Evolutionary conservation across 108 stramenopile genomes (phyloP).

Genomic region (Stephanodiscus triporus): DNA sequence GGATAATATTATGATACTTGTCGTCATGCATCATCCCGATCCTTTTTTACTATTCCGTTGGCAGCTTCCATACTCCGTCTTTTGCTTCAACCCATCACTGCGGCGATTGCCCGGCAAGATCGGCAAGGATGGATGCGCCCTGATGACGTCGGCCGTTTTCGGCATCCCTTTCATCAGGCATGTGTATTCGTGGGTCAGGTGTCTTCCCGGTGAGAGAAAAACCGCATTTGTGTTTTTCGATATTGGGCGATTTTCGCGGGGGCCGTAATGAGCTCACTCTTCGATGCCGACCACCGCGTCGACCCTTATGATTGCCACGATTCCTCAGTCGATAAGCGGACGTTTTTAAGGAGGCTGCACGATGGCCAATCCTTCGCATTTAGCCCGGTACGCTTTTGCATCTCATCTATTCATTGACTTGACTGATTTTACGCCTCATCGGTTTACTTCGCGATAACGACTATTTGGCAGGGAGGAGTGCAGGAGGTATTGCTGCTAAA

Average conservation of each 20-base stretch:
- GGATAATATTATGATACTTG: background rate
- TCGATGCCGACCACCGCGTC: background rate
- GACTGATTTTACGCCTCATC: background rate
- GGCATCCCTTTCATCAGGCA: slow-evolving; percentile 58
- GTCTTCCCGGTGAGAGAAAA: background rate
- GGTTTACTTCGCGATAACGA: background rate
- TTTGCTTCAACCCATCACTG: slow-evolving; percentile 48
- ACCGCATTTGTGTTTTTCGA: background rate
- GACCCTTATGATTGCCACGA: background rate
- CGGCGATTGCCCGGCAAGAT: slow-evolving; percentile 45
- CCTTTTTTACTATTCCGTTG: background rate
- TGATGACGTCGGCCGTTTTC: slow-evolving; percentile 58
- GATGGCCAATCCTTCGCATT: slow-evolving; percentile 50
- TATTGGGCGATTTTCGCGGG: no score
- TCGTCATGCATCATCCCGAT: no score
- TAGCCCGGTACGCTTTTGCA: slow-evolving; percentile 36
- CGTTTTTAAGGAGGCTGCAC: slow-evolving; percentile 48
- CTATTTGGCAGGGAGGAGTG: slow-evolving; percentile 50
- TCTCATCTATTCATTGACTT: background rate
- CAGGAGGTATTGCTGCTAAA: slow-evolving; percentile 60
- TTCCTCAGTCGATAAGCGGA: slow-evolving; percentile 57
- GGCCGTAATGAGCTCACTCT: no score
- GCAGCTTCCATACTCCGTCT: slow-evolving; percentile 52
- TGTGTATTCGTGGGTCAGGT: slow-evolving; percentile 53
- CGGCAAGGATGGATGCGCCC: slow-evolving; percentile 25